phyloP scores from a whole-genome alignment of 257 asterid species.

The Salvia miltiorrhiza region DNA sequence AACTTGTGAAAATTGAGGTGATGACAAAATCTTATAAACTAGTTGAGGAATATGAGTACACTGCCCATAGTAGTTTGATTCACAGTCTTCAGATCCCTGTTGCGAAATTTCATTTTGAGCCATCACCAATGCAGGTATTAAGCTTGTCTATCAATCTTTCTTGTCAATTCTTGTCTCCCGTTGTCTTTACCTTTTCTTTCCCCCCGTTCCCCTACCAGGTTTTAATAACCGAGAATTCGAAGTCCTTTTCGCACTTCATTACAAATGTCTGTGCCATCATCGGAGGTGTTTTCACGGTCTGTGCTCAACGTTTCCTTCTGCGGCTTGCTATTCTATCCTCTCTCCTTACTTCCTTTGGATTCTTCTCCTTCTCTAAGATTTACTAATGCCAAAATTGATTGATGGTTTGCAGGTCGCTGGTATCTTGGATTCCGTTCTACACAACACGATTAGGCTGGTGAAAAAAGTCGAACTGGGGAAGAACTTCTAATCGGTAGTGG shows the following conservation, averaged over 20 bases:
- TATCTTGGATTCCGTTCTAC: slow-evolving; percentile 73
- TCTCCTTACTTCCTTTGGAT: neutral
- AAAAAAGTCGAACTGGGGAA: slow-evolving; percentile 89
- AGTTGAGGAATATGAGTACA: slow-evolving; percentile 89
- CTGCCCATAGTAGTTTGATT: slow-evolving; percentile 91
- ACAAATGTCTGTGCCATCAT: slow-evolving; percentile 85
- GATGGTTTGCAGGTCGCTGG: slow-evolving; percentile 83
- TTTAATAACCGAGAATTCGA: slow-evolving; percentile 63
- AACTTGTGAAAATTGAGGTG: slow-evolving; percentile 93
- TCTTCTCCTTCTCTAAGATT: neutral
- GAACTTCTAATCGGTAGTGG: slow-evolving; percentile 43
- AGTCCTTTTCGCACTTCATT: slow-evolving; percentile 79
- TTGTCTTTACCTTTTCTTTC: slow-evolving; percentile 4
- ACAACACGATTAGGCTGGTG: slow-evolving; percentile 63
- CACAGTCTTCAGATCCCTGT: slow-evolving; percentile 79
- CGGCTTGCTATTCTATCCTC: neutral
- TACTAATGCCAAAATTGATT: neutral
- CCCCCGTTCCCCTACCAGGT: slow-evolving; percentile 38
- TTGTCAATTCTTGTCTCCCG: neutral
- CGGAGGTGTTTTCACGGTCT: slow-evolving; percentile 93
- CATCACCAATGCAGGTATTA: slow-evolving; percentile 90
- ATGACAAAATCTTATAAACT: slow-evolving; percentile 73
- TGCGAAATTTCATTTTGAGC: slow-evolving; percentile 84
- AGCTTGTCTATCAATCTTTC: neutral
- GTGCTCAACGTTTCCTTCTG: slow-evolving; percentile 20